Evolutionary conservation across 768 basidiomycete species (phyloP).

Genomic region (Zangia roseola): DNA sequence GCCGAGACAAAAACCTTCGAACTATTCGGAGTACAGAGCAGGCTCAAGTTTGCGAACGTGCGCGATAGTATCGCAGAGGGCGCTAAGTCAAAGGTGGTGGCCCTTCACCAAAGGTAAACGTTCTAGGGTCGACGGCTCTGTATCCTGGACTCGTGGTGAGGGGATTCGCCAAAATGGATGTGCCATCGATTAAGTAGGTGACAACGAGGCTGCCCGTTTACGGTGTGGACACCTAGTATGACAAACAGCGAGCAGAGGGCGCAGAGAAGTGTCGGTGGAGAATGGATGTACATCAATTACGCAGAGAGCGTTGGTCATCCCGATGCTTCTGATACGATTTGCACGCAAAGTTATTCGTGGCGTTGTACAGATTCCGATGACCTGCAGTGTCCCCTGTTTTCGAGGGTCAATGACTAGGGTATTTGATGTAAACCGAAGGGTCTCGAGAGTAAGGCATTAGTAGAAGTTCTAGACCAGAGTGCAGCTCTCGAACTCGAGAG

Average conservation of each 20-base stretch:
- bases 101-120: not conserved
- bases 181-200: constrained; percentile 3
- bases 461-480: constrained; percentile 2
- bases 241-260: constrained; percentile 17
- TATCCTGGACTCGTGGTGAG: constrained; percentile 7
- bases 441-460: constrained; percentile 15
- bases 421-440: constrained; percentile 19
- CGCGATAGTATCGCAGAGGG: not conserved
- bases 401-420: constrained; percentile 12
- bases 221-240: constrained; percentile 6
- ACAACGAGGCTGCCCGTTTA: constrained; percentile 11
- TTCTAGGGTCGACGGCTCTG: constrained; percentile 9
- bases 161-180: constrained; percentile 6
- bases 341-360: not conserved
- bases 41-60: not conserved
- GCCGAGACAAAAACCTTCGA: not conserved
- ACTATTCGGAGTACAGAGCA: not conserved
- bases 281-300: constrained; percentile 28
- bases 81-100: not conserved
- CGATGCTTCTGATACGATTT: constrained; percentile 25
- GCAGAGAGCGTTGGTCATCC: constrained; percentile 13
- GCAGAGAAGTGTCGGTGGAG: constrained; percentile 25
- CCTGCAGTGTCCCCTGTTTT: constrained; percentile 16
- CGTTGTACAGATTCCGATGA: constrained; percentile 15
- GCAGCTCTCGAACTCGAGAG: constrained; percentile 20